Percentiles rank a stretch among this genome's conserved stretches.
Evolutionary conservation across 2,329 filamentous ascomycete species (phyloP).

Genomic region (Neofusicoccum umdonicola): DNA sequence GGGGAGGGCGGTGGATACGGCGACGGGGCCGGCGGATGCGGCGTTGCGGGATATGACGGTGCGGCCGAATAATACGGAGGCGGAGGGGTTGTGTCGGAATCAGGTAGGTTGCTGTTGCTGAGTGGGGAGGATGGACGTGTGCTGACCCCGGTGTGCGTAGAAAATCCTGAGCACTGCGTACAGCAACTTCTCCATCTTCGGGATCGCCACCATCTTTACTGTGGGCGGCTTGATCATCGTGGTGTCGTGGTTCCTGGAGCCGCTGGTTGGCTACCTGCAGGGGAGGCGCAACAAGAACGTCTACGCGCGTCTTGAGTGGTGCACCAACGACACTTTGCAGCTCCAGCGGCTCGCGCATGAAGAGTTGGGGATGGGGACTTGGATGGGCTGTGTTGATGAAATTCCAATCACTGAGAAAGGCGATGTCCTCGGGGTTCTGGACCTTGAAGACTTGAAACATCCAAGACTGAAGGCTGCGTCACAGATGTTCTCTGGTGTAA

Average conservation of each 20-base stretch:
- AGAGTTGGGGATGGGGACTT: constrained; percentile 15
- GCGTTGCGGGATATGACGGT: not conserved
- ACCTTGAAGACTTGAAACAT: not conserved
- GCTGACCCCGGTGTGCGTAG: not conserved
- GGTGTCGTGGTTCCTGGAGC: constrained; percentile 17
- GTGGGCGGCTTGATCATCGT: constrained; percentile 24
- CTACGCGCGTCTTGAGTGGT: constrained; percentile 17
- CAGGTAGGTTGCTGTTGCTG: not conserved
- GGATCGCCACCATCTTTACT: constrained; percentile 24
- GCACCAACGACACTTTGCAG: constrained; percentile 16
- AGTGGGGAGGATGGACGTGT: too few relatives aligned
- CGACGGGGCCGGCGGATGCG: not conserved
- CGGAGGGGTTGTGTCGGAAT: not conserved
- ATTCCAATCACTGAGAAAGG: not conserved
- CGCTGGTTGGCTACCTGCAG: not conserved
- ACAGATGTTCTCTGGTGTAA: not conserved
- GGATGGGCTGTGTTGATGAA: constrained; percentile 3
- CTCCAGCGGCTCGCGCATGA: constrained; percentile 15
- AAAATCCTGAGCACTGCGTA: constrained; percentile 23
- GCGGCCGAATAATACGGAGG: not conserved
- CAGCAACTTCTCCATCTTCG: constrained; percentile 24
- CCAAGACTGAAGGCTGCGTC: not conserved
- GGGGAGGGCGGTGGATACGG: not conserved
- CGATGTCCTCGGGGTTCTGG: not conserved
- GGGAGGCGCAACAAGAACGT: not conserved